phyloP scores from a whole-genome alignment of 2,329 filamentous ascomycete species.

The Gnomoniopsis sp. region DNA sequence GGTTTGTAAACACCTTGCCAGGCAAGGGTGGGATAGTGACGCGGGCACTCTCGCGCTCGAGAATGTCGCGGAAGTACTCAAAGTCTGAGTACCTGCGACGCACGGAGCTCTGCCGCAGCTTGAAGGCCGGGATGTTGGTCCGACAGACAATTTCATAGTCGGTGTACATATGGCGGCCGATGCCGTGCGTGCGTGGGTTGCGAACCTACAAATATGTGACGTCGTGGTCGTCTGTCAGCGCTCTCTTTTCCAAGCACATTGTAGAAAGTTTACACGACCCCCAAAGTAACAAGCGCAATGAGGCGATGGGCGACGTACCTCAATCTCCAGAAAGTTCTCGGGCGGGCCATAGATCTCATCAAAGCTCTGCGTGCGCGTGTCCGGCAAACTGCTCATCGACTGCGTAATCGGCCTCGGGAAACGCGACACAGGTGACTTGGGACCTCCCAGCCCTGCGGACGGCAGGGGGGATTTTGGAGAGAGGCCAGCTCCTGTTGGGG shows the following conservation, averaged over 20 bases:
- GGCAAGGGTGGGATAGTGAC: slow-evolving; percentile 95
- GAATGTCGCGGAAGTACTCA: slow-evolving; percentile 96
- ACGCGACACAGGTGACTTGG: slow-evolving; percentile 29
- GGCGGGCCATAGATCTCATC: slow-evolving; percentile 98
- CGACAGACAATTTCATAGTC: slow-evolving; percentile 97
- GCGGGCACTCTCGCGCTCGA: slow-evolving; percentile 89
- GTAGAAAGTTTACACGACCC: neutral
- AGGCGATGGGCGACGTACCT: slow-evolving; percentile 59
- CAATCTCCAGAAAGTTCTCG: slow-evolving; percentile 98
- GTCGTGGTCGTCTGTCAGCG: neutral
- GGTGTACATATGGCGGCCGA: slow-evolving; percentile 95
- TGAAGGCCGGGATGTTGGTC: slow-evolving; percentile 99
- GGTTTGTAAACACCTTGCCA: slow-evolving; percentile 96
- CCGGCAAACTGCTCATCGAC: slow-evolving; percentile 61
- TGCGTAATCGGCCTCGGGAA: slow-evolving; percentile 44
- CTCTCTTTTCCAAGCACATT: no score
- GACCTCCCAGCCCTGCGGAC: slow-evolving; percentile 7
- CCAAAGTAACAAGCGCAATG: neutral
- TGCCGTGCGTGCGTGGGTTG: slow-evolving; percentile 90
- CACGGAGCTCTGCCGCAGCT: slow-evolving; percentile 83
- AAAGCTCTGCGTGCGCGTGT: slow-evolving; percentile 86
- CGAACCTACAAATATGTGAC: slow-evolving; percentile 60
- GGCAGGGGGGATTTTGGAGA: slow-evolving; percentile 17
- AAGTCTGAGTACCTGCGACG: slow-evolving; percentile 96
- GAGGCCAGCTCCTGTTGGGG: slow-evolving; percentile 19